phyloP scores from a whole-genome alignment of 164 flowering plant species.

The Taxillus chinensis region DNA sequence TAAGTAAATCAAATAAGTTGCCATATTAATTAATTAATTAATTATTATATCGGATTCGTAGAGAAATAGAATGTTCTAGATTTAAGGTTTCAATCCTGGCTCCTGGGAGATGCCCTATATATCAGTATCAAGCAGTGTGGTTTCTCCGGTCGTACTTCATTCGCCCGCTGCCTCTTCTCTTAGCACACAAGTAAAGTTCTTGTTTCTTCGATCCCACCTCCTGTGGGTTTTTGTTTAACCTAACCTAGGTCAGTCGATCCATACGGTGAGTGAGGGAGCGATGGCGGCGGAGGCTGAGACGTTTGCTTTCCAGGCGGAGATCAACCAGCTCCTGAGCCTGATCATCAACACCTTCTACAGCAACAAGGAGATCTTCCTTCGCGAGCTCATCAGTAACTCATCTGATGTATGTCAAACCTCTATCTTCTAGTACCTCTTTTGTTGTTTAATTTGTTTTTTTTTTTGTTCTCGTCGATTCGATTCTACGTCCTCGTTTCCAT shows the following conservation, averaged over 20 bases:
- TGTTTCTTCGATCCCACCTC: too few species aligned
- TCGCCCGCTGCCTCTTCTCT: too few species aligned
- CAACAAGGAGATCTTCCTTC: slow-evolving; percentile 68
- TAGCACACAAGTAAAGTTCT: too few species aligned
- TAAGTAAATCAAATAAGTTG: too few species aligned
- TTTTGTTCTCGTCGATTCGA: not conserved
- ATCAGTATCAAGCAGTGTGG: too few species aligned
- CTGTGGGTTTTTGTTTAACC: not conserved
- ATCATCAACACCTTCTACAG: slow-evolving; percentile 56
- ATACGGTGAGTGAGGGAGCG: not conserved
- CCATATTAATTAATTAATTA: too few species aligned
- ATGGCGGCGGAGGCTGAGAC: slow-evolving; percentile 52
- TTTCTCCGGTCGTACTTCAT: too few species aligned
- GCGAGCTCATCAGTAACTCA: slow-evolving; percentile 55
- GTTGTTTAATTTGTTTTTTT: not conserved
- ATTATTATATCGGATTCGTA: too few species aligned
- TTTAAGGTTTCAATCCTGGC: too few species aligned
- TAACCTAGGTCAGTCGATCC: not conserved
- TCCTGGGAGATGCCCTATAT: too few species aligned
- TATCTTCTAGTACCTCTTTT: not conserved
- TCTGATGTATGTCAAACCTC: slow-evolving; percentile 36
- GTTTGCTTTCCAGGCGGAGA: slow-evolving; percentile 63
- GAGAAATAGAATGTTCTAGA: too few species aligned
- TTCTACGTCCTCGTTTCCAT: too few species aligned
- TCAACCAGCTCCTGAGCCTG: slow-evolving; percentile 42